phyloP scores from a whole-genome alignment of 306 rosid species.

The Dalbergia oliveri region DNA sequence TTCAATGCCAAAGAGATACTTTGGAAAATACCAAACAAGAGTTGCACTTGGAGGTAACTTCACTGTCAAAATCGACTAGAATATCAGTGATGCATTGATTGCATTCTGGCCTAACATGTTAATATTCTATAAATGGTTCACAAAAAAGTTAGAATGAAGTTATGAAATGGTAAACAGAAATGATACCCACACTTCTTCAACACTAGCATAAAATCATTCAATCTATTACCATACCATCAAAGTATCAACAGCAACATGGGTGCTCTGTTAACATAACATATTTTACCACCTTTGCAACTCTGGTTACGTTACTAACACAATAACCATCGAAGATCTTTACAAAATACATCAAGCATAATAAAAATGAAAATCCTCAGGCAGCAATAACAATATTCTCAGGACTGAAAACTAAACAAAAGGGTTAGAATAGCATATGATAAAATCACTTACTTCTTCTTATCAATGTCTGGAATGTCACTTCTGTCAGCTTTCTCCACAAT shows the following conservation, averaged over 20 bases:
- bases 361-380: not conserved
- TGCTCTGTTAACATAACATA: not conserved
- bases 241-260: not conserved
- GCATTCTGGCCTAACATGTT: conserved; percentile 11
- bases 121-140: not conserved
- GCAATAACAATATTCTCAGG: conserved; percentile 25
- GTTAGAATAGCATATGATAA: not conserved
- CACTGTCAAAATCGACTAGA: not conserved
- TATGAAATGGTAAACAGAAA: not conserved
- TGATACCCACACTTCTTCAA: conserved; percentile 2
- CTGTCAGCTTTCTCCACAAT: conserved; percentile 94
- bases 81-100: not conserved
- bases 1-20: not conserved
- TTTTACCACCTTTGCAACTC: conserved; percentile 10
- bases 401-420: conserved; percentile 1
- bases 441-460: conserved; percentile 82
- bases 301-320: not conserved
- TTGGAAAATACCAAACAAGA: not conserved
- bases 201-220: not conserved
- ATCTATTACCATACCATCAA: conserved; percentile 3
- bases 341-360: not conserved
- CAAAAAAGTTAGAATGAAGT: not conserved
- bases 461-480: conserved; percentile 86
- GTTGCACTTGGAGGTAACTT: conserved; percentile 1
- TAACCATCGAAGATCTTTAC: not conserved